These are phyloP conservation scores for Crithidia thermophila DNA, from an alignment of 208 protist genomes.

Conservation along the genomic window DNA sequence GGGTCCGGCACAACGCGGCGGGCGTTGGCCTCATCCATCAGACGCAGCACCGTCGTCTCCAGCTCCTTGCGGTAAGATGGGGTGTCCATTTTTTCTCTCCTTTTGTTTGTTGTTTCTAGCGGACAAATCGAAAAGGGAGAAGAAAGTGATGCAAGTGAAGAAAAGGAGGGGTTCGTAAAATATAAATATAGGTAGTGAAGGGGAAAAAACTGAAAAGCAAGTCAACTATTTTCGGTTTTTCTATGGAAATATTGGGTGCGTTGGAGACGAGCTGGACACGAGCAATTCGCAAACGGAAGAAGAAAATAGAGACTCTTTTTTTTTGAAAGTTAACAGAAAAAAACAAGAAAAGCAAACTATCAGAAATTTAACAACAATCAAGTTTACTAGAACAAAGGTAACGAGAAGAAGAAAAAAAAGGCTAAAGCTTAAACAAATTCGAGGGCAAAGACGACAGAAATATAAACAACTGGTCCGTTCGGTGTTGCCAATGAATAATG, in stretches of 20 bases:
- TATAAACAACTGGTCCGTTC: too few species aligned
- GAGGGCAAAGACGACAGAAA: too few species aligned
- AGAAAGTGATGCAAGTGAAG: neutral
- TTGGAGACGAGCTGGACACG: too few species aligned
- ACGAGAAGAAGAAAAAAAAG: too few species aligned
- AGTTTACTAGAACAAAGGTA: too few species aligned
- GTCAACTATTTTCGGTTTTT: too few species aligned
- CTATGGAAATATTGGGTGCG: too few species aligned
- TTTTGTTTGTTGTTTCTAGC: neutral
- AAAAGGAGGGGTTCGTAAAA: constrained; percentile 12
- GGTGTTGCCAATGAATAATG: too few species aligned
- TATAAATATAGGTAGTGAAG: too few species aligned
- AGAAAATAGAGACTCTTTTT: neutral
- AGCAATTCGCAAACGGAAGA: neutral
- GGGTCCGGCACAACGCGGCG: constrained; percentile 33
- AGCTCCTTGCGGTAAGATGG: constrained; percentile 31
- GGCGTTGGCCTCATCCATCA: constrained; percentile 49
- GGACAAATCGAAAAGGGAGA: neutral
- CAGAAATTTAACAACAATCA: neutral
- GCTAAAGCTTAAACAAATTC: too few species aligned
- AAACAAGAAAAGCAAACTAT: constrained; percentile 14
- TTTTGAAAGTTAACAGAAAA: neutral
- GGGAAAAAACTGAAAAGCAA: too few species aligned
- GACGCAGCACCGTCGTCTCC: constrained; percentile 44
- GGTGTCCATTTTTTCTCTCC: constrained; percentile 11